A percentile compares a stretch with the other conserved stretches of the same genome.
phyloP scores from a whole-genome alignment of 2,329 filamentous ascomycete genomes.

The Escovopsis sp. region DNA sequence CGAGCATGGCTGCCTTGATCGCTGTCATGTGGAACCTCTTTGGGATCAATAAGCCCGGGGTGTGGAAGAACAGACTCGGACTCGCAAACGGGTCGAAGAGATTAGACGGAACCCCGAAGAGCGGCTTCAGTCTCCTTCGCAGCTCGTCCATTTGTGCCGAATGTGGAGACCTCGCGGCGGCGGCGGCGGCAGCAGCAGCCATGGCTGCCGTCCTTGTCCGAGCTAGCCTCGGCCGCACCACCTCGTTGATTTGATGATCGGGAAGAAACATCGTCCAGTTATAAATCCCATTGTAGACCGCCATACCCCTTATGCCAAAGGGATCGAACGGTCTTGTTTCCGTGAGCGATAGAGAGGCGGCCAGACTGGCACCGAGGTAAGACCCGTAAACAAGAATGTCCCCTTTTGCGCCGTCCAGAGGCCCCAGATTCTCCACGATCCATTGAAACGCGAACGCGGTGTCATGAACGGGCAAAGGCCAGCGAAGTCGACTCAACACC shows the following conservation, averaged over 20 bases:
- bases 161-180: slow-evolving; percentile 9
- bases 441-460: slow-evolving; percentile 38
- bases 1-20: slow-evolving; percentile 13
- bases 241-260: slow-evolving; percentile 30
- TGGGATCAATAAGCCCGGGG: slow-evolving; percentile 31
- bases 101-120: slow-evolving; percentile 35
- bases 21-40: slow-evolving; percentile 26
- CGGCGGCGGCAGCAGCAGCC: slow-evolving; percentile 1
- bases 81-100: slow-evolving; percentile 48
- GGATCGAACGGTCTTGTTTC: slow-evolving; percentile 30
- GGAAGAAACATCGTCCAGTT: slow-evolving; percentile 49
- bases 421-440: slow-evolving; percentile 31
- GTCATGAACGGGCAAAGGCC: slow-evolving; percentile 46
- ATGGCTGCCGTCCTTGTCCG: not conserved
- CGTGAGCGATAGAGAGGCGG: slow-evolving; percentile 41
- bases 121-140: slow-evolving; percentile 18
- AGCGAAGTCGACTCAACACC: slow-evolving; percentile 18
- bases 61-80: slow-evolving; percentile 43
- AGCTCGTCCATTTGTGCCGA: slow-evolving; percentile 24
- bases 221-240: slow-evolving; percentile 2
- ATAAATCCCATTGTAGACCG: slow-evolving; percentile 46
- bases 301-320: slow-evolving; percentile 36
- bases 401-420: slow-evolving; percentile 20
- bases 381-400: slow-evolving; percentile 37
- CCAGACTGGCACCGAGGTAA: slow-evolving; percentile 42